Percentiles rank a stretch among this genome's conserved stretches.
phyloP scores from a whole-genome alignment of 768 basidiomycete species.

The Mycena vulgaris region DNA sequence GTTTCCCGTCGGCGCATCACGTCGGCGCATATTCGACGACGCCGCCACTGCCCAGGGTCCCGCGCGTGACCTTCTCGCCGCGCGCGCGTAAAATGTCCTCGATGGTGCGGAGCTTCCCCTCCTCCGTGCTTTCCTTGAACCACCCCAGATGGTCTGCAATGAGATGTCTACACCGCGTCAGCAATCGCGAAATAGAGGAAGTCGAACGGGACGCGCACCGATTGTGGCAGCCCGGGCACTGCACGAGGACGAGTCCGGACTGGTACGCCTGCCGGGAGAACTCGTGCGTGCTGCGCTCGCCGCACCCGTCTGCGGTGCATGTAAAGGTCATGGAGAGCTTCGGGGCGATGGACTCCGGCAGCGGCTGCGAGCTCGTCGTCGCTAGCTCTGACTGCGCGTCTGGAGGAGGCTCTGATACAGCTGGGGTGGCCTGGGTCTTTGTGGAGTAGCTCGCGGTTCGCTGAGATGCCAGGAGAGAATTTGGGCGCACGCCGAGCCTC shows the following conservation, averaged over 20 bases:
- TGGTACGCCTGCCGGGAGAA: slow-evolving; percentile 91
- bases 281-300: slow-evolving; percentile 85
- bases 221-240: slow-evolving; percentile 93
- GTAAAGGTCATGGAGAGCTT: slow-evolving; percentile 87
- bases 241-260: slow-evolving; percentile 89
- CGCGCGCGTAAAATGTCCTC: slow-evolving; percentile 86
- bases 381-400: slow-evolving; percentile 2
- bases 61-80: slow-evolving; percentile 70
- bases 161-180: slow-evolving; percentile 68
- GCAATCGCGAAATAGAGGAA: background rate
- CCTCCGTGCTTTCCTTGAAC: slow-evolving; percentile 88
- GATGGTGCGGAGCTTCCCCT: slow-evolving; percentile 81
- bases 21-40: slow-evolving; percentile 29
- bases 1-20: background rate
- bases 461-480: slow-evolving; percentile 28
- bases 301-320: slow-evolving; percentile 84
- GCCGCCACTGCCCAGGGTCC: slow-evolving; percentile 25
- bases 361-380: slow-evolving; percentile 46
- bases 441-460: slow-evolving; percentile 37
- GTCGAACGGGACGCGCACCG: slow-evolving; percentile 67
- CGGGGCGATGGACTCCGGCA: slow-evolving; percentile 66
- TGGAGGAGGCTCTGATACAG: slow-evolving; percentile 5
- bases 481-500: slow-evolving; percentile 31
- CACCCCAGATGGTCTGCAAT: slow-evolving; percentile 94
- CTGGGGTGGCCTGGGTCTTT: slow-evolving; percentile 33